Evolutionary conservation across 306 rosid species (phyloP), one percentile per base, ranked within the genome.

Genomic region (Vigna hirtella): DNA sequence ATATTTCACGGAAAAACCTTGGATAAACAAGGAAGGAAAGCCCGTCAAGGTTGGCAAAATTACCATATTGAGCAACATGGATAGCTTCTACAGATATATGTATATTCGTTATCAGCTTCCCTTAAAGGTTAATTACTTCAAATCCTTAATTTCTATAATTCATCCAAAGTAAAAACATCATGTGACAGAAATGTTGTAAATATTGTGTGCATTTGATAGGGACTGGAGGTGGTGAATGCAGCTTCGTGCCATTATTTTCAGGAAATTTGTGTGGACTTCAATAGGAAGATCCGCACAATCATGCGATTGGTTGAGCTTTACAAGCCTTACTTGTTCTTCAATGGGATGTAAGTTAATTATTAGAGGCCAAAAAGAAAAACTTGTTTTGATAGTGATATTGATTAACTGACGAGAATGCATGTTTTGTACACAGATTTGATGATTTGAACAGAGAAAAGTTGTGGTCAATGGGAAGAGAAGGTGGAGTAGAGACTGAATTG

Each of bases 271-370:
- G 8, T 52, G 9, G 75, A 84, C 14, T 77, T 89, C 12, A 84
- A 32, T 3, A 67, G 89, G 57, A 93, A 91, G 80, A 79, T 93
- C 45, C 79, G 48, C 47, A 86, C 51, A 16, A 86, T 81, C 28
- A 82, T 84, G 90, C 87, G 96, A 16, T 75, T 93, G 83, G 85
- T 63, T 64, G 93, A 93, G 0, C 88, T 93, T 5, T 91, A 91
- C 85, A 81, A 59, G 50, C 94, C 98, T 18, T 93, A 93, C 77
- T 65, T 88, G 76, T 89, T 93, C 85, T 93, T 93, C 87, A 83
- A 77, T 52, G 93, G 91, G 42, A 66, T 85, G 96, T 93, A 86
- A 64, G 97, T 83, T 77, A 7, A 43, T 65, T 42, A 2, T 32
- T 70, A 43, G 9, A 30, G 32, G 32, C 32, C 0, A 30, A 30